Percentiles rank a stretch among this genome's conserved stretches.
phyloP scores from a whole-genome alignment of 2,329 filamentous ascomycete genomes.

The Metarhizium robertsii region DNA sequence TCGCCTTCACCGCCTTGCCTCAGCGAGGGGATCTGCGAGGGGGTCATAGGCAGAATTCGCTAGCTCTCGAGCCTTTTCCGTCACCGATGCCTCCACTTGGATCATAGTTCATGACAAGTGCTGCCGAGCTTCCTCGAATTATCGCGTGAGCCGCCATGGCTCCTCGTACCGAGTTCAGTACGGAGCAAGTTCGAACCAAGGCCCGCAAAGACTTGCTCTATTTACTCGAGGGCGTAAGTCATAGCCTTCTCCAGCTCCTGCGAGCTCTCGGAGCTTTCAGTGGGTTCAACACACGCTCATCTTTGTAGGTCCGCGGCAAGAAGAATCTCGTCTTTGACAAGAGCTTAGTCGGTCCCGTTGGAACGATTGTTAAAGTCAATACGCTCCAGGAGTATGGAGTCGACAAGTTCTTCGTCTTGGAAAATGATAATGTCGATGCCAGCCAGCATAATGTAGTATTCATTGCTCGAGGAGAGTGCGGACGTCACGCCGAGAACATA shows the following conservation, averaged over 20 bases:
- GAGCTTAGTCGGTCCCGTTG: slow-evolving; percentile 79
- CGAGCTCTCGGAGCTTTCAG: slow-evolving; percentile 6
- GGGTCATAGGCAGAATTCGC: not conserved
- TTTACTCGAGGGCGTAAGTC: slow-evolving; percentile 89
- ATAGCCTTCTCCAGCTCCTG: slow-evolving; percentile 17
- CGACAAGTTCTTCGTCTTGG: slow-evolving; percentile 93
- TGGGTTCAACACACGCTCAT: slow-evolving; percentile 4
- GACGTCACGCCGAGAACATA: slow-evolving; percentile 72
- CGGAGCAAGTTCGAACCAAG: slow-evolving; percentile 68
- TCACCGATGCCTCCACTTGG: slow-evolving; percentile 6
- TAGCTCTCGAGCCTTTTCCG: not conserved
- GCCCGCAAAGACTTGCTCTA: slow-evolving; percentile 82
- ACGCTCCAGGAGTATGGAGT: slow-evolving; percentile 95
- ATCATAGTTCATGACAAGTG: not conserved
- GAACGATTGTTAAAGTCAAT: slow-evolving; percentile 88
- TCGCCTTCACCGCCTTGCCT: slow-evolving; percentile 5
- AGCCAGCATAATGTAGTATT: slow-evolving; percentile 95
- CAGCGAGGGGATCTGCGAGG: not conserved
- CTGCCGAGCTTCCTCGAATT: not conserved
- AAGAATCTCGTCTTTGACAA: slow-evolving; percentile 96
- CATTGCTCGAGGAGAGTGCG: slow-evolving; percentile 82
- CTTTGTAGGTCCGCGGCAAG: slow-evolving; percentile 80
- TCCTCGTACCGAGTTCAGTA: slow-evolving; percentile 61
- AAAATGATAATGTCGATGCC: slow-evolving; percentile 90
- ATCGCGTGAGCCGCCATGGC: slow-evolving; percentile 51